These are phyloP conservation scores for Colletotrichum aenigma DNA, from an alignment of 2,329 filamentous ascomycete genomes.

Conservation along the genomic window DNA sequence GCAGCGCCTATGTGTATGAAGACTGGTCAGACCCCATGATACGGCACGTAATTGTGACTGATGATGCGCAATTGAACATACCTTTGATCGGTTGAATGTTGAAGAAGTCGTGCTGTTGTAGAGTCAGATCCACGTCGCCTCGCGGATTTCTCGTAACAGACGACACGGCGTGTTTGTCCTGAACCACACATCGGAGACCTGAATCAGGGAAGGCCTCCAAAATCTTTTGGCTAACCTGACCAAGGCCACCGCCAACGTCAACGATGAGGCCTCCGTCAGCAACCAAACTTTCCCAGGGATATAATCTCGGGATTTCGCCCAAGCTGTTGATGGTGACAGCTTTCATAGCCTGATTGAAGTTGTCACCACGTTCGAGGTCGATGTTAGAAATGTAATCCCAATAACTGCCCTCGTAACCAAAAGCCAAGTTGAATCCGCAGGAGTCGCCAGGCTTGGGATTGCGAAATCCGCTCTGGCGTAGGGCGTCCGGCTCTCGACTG, in stretches of 20 bases:
- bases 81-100: not conserved
- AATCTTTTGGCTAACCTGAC: not conserved
- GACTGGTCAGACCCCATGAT: fast-evolving
- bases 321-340: not conserved
- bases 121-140: fast-evolving
- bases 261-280: not conserved
- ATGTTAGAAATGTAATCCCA: not conserved
- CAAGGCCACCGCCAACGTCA: not conserved
- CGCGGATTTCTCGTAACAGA: not conserved
- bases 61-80: not conserved
- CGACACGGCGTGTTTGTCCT: not conserved
- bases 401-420: not conserved
- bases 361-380: not conserved
- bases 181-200: not conserved
- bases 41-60: fast-evolving
- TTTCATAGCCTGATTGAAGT: not conserved
- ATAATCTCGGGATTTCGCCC: not conserved
- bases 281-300: not conserved
- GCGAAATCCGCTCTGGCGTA: not conserved
- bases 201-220: not conserved
- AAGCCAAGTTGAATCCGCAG: not conserved
- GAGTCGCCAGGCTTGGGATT: not conserved
- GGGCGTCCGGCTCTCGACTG: not conserved
- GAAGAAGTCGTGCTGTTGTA: not conserved
- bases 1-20: not conserved